phyloP scores from a whole-genome alignment of 2,329 filamentous ascomycete genomes.

The Ploettnerulaceae sp. region DNA sequence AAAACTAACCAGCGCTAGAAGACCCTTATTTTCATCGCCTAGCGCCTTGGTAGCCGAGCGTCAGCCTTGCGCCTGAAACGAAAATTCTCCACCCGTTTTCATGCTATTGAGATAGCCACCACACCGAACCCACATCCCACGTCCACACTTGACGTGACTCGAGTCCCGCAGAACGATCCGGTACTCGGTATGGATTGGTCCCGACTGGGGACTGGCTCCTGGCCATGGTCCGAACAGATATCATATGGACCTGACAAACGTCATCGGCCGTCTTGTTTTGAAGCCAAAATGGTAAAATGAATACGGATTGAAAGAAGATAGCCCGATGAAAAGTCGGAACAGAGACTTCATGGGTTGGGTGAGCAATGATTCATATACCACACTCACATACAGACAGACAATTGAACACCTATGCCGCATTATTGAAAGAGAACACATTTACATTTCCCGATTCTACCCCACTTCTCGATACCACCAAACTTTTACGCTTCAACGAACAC shows the following conservation, averaged over 20 bases:
- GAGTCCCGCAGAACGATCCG: not conserved
- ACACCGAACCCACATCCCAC: not conserved
- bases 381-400: conserved; percentile 15
- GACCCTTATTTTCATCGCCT: conserved; percentile 7
- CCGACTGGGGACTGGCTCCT: not conserved
- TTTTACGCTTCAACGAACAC: too few species aligned
- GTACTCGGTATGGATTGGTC: not conserved
- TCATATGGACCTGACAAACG: conserved; percentile 9
- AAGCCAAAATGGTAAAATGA: not conserved
- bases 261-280: conserved; percentile 22
- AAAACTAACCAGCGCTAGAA: conserved; percentile 15
- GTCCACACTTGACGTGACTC: conserved; percentile 1
- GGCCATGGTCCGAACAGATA: not conserved
- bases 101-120: too few species aligned
- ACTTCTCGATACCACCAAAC: too few species aligned
- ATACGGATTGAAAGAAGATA: not conserved
- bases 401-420: too few species aligned
- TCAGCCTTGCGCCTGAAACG: not conserved
- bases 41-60: conserved; percentile 8
- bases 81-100: not conserved
- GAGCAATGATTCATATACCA: conserved; percentile 15
- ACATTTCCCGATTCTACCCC: too few species aligned
- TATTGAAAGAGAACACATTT: too few species aligned
- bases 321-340: conserved; percentile 17
- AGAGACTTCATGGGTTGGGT: conserved; percentile 15